phyloP scores from a whole-genome alignment of 345 rosid species.

The Arabidopsis arenosa region DNA sequence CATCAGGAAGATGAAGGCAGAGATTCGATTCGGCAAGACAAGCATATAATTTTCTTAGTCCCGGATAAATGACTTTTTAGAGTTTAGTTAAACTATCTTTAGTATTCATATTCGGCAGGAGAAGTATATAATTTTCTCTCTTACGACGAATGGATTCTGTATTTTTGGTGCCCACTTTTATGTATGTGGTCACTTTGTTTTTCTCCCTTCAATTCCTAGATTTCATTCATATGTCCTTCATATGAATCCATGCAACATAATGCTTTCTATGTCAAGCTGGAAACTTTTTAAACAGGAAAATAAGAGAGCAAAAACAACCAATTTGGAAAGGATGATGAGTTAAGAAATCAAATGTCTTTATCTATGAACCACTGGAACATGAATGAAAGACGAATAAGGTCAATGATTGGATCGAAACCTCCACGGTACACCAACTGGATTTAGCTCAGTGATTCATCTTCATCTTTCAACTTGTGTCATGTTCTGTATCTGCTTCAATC shows the following conservation, averaged over 20 bases:
- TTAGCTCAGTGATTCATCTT: not conserved
- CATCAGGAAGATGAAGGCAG: conserved; percentile 61
- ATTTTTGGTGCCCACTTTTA: not conserved
- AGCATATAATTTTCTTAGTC: conserved; percentile 11
- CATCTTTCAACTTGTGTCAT: not conserved
- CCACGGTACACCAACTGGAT: not conserved
- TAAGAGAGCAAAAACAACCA: too few species aligned
- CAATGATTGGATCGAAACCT: not conserved
- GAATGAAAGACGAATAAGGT: not conserved
- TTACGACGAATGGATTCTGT: conserved; percentile 10
- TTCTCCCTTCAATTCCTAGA: not conserved
- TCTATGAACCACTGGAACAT: too few species aligned
- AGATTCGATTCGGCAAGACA: conserved; percentile 39
- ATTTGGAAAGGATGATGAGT: too few species aligned
- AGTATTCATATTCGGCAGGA: not conserved
- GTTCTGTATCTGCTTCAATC: not conserved
- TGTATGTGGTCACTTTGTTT: not conserved
- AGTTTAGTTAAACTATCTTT: not conserved
- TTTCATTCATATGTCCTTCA: not conserved
- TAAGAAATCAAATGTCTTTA: too few species aligned
- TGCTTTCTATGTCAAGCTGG: not conserved
- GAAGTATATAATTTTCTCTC: too few species aligned
- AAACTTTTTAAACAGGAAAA: too few species aligned
- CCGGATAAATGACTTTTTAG: not conserved
- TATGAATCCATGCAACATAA: not conserved